Conservation (phyloP, 78 protist species). For the Salpingoeca rosetta region DNA sequence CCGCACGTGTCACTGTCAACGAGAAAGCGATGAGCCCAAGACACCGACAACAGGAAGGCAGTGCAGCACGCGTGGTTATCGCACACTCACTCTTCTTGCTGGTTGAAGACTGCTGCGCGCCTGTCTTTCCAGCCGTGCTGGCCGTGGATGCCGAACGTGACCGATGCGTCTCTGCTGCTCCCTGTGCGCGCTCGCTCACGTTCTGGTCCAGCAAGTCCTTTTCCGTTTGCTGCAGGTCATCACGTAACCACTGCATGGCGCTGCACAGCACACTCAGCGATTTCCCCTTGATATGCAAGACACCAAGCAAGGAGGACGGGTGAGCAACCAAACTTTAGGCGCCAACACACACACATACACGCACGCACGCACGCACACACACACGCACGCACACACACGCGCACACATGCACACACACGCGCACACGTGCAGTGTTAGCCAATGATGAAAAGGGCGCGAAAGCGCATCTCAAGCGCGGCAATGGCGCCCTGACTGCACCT, state of each 20-base stretch:
- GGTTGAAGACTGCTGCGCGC: background rate
- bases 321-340: background rate
- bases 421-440: no score
- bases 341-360: no score
- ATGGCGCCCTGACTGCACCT: background rate
- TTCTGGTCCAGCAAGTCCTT: background rate
- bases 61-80: no score
- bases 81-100: background rate
- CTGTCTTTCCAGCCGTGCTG: background rate
- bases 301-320: background rate
- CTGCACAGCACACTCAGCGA: conserved; percentile 27
- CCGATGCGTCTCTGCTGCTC: background rate
- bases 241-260: conserved; percentile 13
- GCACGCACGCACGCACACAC: background rate
- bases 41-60: no score
- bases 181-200: background rate
- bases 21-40: no score
- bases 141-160: background rate
- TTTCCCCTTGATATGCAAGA: conserved; percentile 25
- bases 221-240: background rate
- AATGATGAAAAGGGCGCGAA: no score
- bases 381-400: background rate
- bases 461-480: background rate
- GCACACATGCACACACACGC: background rate
- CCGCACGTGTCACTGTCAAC: no score